phyloP scores from a whole-genome alignment of 2,329 filamentous ascomycete genomes.

The Arthroderma uncinatum region DNA sequence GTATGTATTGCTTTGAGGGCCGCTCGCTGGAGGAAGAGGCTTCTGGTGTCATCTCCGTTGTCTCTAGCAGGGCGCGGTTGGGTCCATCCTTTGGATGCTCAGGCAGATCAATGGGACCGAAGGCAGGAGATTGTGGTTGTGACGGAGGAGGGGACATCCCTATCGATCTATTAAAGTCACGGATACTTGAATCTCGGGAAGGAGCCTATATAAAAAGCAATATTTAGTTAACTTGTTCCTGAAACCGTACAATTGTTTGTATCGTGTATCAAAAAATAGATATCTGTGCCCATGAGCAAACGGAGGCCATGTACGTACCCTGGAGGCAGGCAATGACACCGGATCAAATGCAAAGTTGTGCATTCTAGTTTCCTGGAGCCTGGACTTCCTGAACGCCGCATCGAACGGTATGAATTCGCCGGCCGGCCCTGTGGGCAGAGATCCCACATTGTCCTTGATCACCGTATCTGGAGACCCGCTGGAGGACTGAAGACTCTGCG shows the following conservation, averaged over 20 bases:
- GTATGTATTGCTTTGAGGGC: not conserved
- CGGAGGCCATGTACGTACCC: slow-evolving; percentile 25
- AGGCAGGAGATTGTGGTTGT: slow-evolving; percentile 72
- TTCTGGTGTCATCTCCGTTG: slow-evolving; percentile 42
- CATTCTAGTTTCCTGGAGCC: slow-evolving; percentile 71
- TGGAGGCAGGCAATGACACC: slow-evolving; percentile 61
- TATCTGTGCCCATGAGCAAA: not conserved
- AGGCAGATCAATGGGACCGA: slow-evolving; percentile 72
- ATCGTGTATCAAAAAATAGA: not conserved
- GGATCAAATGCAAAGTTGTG: slow-evolving; percentile 84
- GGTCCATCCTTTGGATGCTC: slow-evolving; percentile 41
- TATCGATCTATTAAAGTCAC: slow-evolving; percentile 48
- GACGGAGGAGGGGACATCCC: slow-evolving; percentile 55
- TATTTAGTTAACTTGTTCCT: slow-evolving; percentile 2
- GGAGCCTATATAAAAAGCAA: slow-evolving; percentile 23
- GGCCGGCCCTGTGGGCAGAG: slow-evolving; percentile 29
- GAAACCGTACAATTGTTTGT: not conserved
- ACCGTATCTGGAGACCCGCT: slow-evolving; percentile 15
- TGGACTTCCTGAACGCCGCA: slow-evolving; percentile 58
- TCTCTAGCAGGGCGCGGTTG: slow-evolving; percentile 18
- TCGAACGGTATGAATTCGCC: slow-evolving; percentile 63
- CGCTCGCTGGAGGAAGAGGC: slow-evolving; percentile 41
- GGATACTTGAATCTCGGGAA: slow-evolving; percentile 49
- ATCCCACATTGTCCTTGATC: slow-evolving; percentile 7
- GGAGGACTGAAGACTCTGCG: slow-evolving; percentile 24